Percentiles rank a stretch among this genome's conserved stretches.
Conservation (phyloP, 768 basidiomycete genomes). For the Rhizopogon rudus region DNA sequence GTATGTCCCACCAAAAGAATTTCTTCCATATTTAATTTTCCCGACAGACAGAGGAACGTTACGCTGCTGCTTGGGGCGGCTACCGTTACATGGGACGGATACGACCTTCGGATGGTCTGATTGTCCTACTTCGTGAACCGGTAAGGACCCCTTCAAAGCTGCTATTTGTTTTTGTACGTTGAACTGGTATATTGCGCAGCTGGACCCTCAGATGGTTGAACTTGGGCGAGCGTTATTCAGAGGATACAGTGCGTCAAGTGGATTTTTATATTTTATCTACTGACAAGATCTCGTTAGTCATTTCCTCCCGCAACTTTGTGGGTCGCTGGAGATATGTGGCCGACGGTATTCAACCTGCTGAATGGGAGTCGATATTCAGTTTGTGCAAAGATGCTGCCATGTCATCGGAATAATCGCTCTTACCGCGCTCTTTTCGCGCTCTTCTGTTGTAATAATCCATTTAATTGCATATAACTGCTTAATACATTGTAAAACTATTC, state of each 20-base stretch:
- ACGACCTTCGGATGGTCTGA: constrained; percentile 53
- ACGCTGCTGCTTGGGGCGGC: constrained; percentile 52
- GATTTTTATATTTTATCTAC: not conserved
- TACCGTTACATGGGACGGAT: constrained; percentile 54
- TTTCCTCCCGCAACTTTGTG: constrained; percentile 47
- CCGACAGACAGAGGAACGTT: constrained; percentile 40
- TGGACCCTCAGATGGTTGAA: constrained; percentile 20
- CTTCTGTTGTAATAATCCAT: no score
- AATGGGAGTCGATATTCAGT: constrained; percentile 52
- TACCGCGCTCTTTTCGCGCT: no score
- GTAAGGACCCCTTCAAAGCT: constrained; percentile 26
- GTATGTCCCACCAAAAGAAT: constrained; percentile 27
- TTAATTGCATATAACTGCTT: not conserved
- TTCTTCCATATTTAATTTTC: constrained; percentile 3
- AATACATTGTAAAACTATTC: not conserved
- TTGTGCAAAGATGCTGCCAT: constrained; percentile 35
- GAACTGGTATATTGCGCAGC: constrained; percentile 7
- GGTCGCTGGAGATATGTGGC: constrained; percentile 39
- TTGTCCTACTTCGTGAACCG: constrained; percentile 48
- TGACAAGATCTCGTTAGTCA: constrained; percentile 29
- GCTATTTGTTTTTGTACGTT: not conserved
- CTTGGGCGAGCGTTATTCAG: constrained; percentile 37
- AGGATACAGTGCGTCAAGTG: constrained; percentile 39
- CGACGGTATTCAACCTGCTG: constrained; percentile 28
- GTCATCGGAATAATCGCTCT: constrained; percentile 1